Evolutionary conservation across 331 rosid species (phyloP).

Genomic region (Phaseolus coccineus): DNA sequence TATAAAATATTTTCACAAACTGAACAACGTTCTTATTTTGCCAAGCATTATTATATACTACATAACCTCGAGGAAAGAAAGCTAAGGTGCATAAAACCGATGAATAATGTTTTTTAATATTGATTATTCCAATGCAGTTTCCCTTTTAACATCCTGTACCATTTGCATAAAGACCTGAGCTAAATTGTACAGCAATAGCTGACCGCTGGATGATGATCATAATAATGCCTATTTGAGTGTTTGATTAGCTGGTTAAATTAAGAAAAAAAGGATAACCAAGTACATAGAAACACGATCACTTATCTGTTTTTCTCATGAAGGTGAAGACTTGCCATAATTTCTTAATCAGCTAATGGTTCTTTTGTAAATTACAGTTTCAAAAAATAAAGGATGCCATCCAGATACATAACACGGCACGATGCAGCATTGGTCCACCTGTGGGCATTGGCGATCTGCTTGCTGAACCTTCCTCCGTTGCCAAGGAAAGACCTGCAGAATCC

Average conservation of each 20-base stretch:
- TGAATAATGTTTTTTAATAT: constrained; percentile 1
- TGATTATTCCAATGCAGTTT: not conserved
- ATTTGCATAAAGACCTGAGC: not conserved
- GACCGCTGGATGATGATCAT: not conserved
- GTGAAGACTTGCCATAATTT: constrained; percentile 20
- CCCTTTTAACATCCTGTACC: constrained; percentile 13
- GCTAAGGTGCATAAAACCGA: constrained; percentile 1
- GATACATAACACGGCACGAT: constrained; percentile 82
- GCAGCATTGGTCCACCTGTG: constrained; percentile 86
- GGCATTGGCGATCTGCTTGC: constrained; percentile 66
- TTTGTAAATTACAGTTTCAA: constrained; percentile 72
- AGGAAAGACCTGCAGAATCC: constrained; percentile 60
- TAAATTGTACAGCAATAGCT: not conserved
- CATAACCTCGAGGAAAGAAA: not conserved
- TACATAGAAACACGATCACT: not conserved
- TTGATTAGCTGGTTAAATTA: not conserved
- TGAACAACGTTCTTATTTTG: not conserved
- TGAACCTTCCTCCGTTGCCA: constrained; percentile 58
- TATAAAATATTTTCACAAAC: not conserved
- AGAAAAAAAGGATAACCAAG: not conserved
- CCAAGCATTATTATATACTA: constrained; percentile 16
- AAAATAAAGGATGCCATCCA: constrained; percentile 81
- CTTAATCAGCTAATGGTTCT: constrained; percentile 32
- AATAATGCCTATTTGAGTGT: not conserved
- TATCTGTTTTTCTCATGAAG: not conserved